These are phyloP conservation scores for Rubia tinctorum DNA, from an alignment of 305 asterid genomes.

Conservation along the genomic window DNA sequence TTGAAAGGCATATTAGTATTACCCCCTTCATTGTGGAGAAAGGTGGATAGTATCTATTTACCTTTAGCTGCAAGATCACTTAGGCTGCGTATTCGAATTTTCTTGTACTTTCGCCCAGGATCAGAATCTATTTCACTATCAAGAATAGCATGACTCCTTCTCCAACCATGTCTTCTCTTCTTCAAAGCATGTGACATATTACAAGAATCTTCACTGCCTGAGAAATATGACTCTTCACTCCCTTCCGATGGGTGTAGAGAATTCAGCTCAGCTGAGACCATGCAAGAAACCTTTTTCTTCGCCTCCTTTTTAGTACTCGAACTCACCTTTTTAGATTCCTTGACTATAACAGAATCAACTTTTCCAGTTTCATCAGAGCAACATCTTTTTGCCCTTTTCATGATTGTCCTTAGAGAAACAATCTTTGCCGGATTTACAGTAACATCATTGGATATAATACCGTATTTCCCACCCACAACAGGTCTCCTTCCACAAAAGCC, in stretches of 20 bases:
- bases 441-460: slow-evolving; percentile 54
- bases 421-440: slow-evolving; percentile 42
- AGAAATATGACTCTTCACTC: slow-evolving; percentile 23
- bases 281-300: slow-evolving; percentile 17
- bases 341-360: slow-evolving; percentile 21
- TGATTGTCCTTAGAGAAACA: slow-evolving; percentile 40
- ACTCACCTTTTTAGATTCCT: slow-evolving; percentile 31
- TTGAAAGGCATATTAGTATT: neutral
- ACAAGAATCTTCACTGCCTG: slow-evolving; percentile 30
- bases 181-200: slow-evolving; percentile 23
- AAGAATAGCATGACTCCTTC: slow-evolving; percentile 20
- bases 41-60: slow-evolving; percentile 23
- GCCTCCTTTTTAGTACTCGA: slow-evolving; percentile 22
- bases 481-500: slow-evolving; percentile 35
- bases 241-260: slow-evolving; percentile 26
- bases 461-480: slow-evolving; percentile 50
- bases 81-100: slow-evolving; percentile 48
- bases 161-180: slow-evolving; percentile 28
- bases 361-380: slow-evolving; percentile 21
- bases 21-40: slow-evolving; percentile 9
- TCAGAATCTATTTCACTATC: slow-evolving; percentile 24
- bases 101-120: slow-evolving; percentile 35
- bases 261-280: slow-evolving; percentile 28
- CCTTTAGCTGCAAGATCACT: slow-evolving; percentile 46
- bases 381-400: slow-evolving; percentile 30